Evolutionary conservation across 2,329 filamentous ascomycete species (phyloP).

Genomic region (Dendryphion nanum): DNA sequence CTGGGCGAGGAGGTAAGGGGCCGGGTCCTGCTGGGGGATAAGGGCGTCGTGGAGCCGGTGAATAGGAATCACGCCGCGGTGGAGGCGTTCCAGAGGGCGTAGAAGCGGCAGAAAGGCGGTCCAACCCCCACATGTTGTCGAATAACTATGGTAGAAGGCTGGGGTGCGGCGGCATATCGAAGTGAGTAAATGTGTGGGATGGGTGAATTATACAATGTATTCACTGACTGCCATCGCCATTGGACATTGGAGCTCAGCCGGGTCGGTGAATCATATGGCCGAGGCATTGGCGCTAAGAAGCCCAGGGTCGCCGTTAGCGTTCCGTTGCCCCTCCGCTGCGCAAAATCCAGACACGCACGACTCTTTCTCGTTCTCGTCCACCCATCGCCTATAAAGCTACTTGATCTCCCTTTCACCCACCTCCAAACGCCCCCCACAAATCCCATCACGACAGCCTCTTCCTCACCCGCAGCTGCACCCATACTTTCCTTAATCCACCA

Average conservation of each 20-base stretch:
- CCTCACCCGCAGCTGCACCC: slow-evolving; percentile 30
- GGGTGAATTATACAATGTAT: too few relatives aligned
- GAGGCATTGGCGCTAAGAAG: too few relatives aligned
- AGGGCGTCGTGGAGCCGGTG: slow-evolving; percentile 69
- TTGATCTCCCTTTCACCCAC: slow-evolving; percentile 23
- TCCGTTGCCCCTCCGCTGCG: slow-evolving; percentile 22
- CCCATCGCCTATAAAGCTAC: too few relatives aligned
- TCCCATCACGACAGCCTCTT: slow-evolving; percentile 28
- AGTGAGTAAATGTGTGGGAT: too few relatives aligned
- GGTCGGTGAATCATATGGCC: too few relatives aligned
- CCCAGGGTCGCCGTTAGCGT: too few relatives aligned
- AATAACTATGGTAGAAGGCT: not conserved
- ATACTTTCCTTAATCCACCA: slow-evolving; percentile 50
- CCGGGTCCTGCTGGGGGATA: slow-evolving; percentile 68
- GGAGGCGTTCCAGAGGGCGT: slow-evolving; percentile 62
- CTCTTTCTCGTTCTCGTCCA: slow-evolving; percentile 33
- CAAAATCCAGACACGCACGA: slow-evolving; percentile 34
- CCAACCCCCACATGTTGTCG: slow-evolving; percentile 73
- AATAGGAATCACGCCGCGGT: slow-evolving; percentile 66
- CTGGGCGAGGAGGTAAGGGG: slow-evolving; percentile 65
- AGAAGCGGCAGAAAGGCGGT: slow-evolving; percentile 74
- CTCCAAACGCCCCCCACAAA: slow-evolving; percentile 24
- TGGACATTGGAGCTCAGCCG: slow-evolving; percentile 18
- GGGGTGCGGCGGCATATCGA: too few relatives aligned
- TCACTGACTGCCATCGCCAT: slow-evolving; percentile 6